These are phyloP conservation scores for Xerocomellus chrysenteron DNA, from an alignment of 768 basidiomycete species.

Conservation along the genomic window DNA sequence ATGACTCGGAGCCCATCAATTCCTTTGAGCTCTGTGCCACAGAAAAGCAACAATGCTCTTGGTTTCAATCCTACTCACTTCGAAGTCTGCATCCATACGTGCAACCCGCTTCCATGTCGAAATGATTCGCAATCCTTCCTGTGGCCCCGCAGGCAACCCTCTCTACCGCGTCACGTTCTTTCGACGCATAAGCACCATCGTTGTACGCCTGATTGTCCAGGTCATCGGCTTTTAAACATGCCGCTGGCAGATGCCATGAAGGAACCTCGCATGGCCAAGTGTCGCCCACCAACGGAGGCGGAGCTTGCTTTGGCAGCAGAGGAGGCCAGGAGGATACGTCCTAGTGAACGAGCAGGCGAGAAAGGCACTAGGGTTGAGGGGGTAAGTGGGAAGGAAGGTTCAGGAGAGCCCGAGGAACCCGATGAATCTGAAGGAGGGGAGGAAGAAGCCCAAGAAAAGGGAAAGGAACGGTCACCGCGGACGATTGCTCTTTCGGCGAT, in stretches of 20 bases:
- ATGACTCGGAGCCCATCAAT: neutral
- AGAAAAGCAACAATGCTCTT: neutral
- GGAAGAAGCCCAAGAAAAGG: slow-evolving; percentile 4
- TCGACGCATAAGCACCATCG: slow-evolving; percentile 21
- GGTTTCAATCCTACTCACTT: slow-evolving; percentile 10
- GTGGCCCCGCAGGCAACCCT: slow-evolving; percentile 22
- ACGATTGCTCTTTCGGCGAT: neutral
- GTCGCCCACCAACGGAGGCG: slow-evolving; percentile 21
- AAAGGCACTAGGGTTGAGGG: neutral
- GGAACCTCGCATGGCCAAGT: slow-evolving; percentile 23
- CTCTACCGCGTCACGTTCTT: slow-evolving; percentile 26
- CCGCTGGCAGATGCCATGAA: slow-evolving; percentile 14
- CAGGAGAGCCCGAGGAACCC: slow-evolving; percentile 9
- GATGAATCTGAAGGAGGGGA: slow-evolving; percentile 14
- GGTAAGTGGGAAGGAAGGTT: neutral
- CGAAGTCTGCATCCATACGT: slow-evolving; percentile 30
- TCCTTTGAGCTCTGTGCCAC: slow-evolving; percentile 2
- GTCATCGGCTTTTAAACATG: slow-evolving; percentile 21
- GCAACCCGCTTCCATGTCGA: slow-evolving; percentile 22
- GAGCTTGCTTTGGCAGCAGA: slow-evolving; percentile 18
- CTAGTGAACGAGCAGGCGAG: neutral
- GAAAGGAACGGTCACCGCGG: neutral
- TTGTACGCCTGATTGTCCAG: slow-evolving; percentile 21
- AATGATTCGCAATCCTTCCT: slow-evolving; percentile 28
- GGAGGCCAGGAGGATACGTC: slow-evolving; percentile 2